Percentiles rank a stretch among this genome's conserved stretches.
Conservation (phyloP, 805 yeast species). For the Candida taoyuanica region DNA sequence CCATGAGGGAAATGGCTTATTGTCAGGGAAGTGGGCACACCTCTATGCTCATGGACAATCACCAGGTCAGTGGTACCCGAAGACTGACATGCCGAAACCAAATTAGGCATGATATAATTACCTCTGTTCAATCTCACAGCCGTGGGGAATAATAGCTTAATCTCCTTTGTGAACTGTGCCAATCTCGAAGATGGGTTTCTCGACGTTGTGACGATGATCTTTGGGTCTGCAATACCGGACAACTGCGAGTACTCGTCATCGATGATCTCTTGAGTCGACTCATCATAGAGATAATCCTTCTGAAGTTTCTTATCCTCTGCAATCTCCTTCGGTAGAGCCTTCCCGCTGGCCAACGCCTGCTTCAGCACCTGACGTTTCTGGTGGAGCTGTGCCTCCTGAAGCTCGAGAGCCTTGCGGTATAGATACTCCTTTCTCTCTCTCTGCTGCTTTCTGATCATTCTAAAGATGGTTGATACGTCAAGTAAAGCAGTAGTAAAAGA, state of each 20-base stretch:
- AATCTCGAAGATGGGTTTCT: slow-evolving; percentile 84
- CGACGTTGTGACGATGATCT: slow-evolving; percentile 87
- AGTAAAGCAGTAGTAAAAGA: too few species aligned
- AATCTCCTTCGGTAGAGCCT: slow-evolving; percentile 81
- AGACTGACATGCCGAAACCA: slow-evolving; percentile 77
- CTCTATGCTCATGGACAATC: slow-evolving; percentile 92
- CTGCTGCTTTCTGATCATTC: slow-evolving; percentile 73
- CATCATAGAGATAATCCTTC: slow-evolving; percentile 81
- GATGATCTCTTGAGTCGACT: slow-evolving; percentile 56
- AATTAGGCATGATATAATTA: slow-evolving; percentile 76
- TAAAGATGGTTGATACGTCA: too few species aligned
- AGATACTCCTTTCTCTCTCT: slow-evolving; percentile 94
- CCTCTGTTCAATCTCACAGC: slow-evolving; percentile 90
- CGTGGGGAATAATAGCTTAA: slow-evolving; percentile 85
- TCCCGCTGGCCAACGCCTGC: slow-evolving; percentile 87
- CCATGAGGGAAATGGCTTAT: slow-evolving; percentile 97
- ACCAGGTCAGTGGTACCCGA: slow-evolving; percentile 82
- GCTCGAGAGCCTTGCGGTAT: slow-evolving; percentile 80
- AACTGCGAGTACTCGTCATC: slow-evolving; percentile 91
- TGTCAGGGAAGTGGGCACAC: slow-evolving; percentile 93
- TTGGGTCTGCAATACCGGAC: slow-evolving; percentile 87
- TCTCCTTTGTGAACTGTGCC: slow-evolving; percentile 89
- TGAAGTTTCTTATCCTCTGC: slow-evolving; percentile 84
- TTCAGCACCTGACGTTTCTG: slow-evolving; percentile 84
- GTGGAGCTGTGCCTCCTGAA: slow-evolving; percentile 81